Conservation (phyloP, 1,284 basidiomycete species). For the Malassezia cuniculi region DNA sequence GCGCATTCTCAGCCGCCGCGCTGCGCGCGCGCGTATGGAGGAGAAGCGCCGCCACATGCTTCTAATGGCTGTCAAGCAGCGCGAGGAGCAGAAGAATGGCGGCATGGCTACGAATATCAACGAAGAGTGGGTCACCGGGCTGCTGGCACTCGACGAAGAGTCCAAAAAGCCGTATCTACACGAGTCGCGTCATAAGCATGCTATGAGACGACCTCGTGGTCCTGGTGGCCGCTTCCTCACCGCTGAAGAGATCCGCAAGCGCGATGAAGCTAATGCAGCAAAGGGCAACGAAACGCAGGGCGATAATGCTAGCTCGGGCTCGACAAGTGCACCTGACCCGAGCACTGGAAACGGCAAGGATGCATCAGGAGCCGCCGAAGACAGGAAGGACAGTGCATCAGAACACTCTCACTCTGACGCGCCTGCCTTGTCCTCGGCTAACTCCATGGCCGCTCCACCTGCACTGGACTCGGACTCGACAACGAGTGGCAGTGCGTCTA, state of each 20-base stretch:
- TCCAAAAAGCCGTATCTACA: constrained; percentile 75
- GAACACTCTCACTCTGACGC: no score
- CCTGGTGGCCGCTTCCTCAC: constrained; percentile 93
- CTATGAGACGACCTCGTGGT: constrained; percentile 86
- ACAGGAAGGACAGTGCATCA: no score
- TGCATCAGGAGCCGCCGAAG: no score
- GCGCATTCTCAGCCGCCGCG: constrained; percentile 38
- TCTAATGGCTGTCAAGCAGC: constrained; percentile 22
- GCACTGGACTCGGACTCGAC: no score
- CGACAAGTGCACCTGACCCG: no score
- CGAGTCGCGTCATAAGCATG: constrained; percentile 92
- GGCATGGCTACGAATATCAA: constrained; percentile 3
- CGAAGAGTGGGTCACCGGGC: constrained; percentile 9
- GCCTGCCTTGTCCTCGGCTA: no score
- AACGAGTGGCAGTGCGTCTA: no score
- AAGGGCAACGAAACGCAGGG: constrained; percentile 5
- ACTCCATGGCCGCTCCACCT: no score
- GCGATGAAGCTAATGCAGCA: constrained; percentile 44
- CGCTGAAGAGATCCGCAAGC: constrained; percentile 64
- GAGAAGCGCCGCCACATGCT: constrained; percentile 31
- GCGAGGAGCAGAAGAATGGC: constrained; percentile 20
- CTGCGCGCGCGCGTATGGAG: constrained; percentile 32
- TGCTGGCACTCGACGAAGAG: constrained; percentile 24
- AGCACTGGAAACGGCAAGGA: no score
- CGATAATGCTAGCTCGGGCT: no score